These are phyloP conservation scores for Microsporum ferrugineum DNA, from an alignment of 2,329 filamentous ascomycete genomes.

Conservation along the genomic window DNA sequence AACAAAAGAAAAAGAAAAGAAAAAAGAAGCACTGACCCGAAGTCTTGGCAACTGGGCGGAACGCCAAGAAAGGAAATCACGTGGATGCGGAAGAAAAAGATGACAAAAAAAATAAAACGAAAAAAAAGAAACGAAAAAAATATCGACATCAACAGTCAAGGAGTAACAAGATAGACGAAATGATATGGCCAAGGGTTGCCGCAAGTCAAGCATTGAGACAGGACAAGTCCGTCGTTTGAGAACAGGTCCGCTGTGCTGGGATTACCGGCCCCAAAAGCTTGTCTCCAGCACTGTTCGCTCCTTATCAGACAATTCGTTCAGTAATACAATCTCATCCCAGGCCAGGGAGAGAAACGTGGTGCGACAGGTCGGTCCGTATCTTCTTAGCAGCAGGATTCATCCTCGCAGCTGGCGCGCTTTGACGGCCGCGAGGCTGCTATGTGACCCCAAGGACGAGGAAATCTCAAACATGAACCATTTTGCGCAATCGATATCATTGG, in stretches of 20 bases:
- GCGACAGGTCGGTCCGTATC: no score
- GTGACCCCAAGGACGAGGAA: neutral
- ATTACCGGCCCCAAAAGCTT: neutral
- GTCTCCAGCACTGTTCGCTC: neutral
- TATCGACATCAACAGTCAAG: neutral
- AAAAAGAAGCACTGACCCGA: neutral
- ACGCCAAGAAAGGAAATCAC: neutral
- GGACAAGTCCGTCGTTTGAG: neutral
- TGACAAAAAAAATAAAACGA: neutral
- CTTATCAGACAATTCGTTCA: neutral
- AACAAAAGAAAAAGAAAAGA: neutral
- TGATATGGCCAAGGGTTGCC: neutral
- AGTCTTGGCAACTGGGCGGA: neutral
- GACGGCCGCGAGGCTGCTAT: neutral
- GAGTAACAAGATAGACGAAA: neutral
- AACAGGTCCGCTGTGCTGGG: neutral
- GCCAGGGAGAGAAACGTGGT: no score
- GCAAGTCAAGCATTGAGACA: neutral
- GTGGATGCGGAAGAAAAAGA: neutral
- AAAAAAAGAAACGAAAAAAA: neutral
- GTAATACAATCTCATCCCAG: no score
- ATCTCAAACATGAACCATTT: neutral
- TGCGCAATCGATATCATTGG: neutral
- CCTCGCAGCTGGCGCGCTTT: neutral
- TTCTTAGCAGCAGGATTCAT: no score